Base-by-base conservation (phyloP, 2,329 filamentous ascomycete genomes). In the Phaeophleospora eucalypticola region DNA sequence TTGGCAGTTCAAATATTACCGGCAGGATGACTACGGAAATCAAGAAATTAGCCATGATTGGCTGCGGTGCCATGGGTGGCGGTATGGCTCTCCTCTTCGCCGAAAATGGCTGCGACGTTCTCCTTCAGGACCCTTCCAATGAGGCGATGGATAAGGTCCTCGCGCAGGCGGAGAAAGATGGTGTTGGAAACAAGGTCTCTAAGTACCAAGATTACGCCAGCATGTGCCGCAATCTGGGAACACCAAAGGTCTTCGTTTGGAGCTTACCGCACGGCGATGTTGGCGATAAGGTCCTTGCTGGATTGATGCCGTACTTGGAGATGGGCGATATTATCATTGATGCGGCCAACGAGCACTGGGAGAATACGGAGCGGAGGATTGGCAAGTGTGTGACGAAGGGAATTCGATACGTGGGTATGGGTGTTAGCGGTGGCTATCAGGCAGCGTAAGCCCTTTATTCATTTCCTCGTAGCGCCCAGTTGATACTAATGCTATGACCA, bases 341-440 rank as follows among this genome's bases (percentile, higher is more conserved):
- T 59, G 81, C 79, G 8, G 80, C 79, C 0, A 87, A 87, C 57
- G 83, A 87, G 64, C 73, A 84, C 60, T 86, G 80, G 65, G 67
- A 74, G 29, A 80, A 78, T 38, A 87, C 83, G 0, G 79, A 87
- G 60, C 64, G 80, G 9, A 69, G 58, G 33, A 83, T 86, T 58
- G 70, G 71, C 21, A 76, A 79, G 45, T 75, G 81, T 35, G 70
- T 73, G 2, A 67, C 72, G 0, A 72, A 77, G 18, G 81, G 80
- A 0, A 74, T 87, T n/a, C 71, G 73, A 33, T 87, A 83, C 63
- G 75, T 87, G 44, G 83, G 83, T 2, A 79, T 80, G 61, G 84
- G 84, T 29, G 82, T 87, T 1, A 83, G 77, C 33, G 83, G 83
- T 7, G 84, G 83, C 0, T 86, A 86, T 60, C 82, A 86, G 59